These are phyloP conservation scores for Monosporozyma yasuniensis DNA, from an alignment of 805 yeast genomes.

Conservation along the genomic window DNA sequence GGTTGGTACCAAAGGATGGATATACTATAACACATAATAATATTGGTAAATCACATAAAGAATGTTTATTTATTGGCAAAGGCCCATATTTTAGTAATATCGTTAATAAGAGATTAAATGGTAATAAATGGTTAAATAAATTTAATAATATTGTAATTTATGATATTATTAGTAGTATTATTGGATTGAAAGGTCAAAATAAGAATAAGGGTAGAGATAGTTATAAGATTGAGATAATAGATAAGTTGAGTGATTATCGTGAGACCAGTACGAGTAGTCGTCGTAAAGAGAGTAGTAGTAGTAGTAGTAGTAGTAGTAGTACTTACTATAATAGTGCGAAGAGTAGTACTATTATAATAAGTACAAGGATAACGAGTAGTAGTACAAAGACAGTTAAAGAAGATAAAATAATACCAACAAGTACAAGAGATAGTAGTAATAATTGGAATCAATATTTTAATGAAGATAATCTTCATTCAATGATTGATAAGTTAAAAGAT, in stretches of 20 bases:
- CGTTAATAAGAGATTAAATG: not conserved
- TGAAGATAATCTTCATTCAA: not conserved
- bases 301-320: no score
- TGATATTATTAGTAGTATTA: constrained; percentile 60
- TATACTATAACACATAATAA: not conserved
- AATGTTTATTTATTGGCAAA: not conserved
- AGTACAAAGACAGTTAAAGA: not conserved
- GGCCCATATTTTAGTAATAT: constrained; percentile 2
- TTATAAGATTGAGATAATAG: not conserved
- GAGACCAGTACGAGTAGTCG: not conserved
- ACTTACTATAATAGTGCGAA: no score
- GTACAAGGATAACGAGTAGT: not conserved
- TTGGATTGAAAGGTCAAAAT: constrained; percentile 23
- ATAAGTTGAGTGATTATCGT: not conserved
- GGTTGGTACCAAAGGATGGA: constrained; percentile 2
- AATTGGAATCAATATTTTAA: not conserved
- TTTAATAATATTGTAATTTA: constrained; percentile 68
- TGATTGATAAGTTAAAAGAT: not conserved
- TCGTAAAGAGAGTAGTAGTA: no score
- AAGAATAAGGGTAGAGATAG: not conserved
- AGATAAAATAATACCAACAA: not conserved
- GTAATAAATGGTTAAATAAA: constrained; percentile 22
- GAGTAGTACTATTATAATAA: not conserved
- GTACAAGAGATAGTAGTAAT: not conserved
- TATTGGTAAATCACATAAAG: no score